A percentile compares a stretch with the other conserved stretches of the same genome.
These are phyloP conservation scores for Amaranthus palmeri DNA, from an alignment of 148 eudicot species.

Conservation along the genomic window DNA sequence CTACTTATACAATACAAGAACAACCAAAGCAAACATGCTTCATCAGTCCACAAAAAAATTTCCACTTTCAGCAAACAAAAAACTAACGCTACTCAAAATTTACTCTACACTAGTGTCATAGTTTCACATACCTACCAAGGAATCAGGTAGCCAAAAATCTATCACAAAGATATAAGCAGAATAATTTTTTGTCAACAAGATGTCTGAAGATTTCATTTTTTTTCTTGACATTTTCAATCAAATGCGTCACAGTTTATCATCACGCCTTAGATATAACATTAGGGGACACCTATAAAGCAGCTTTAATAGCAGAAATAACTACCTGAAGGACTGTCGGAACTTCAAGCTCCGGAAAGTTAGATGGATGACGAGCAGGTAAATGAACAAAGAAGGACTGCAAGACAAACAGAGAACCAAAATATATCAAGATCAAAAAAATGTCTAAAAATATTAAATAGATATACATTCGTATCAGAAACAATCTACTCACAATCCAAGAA, in stretches of 20 bases:
- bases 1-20: background rate
- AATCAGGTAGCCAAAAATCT: background rate
- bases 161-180: background rate
- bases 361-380: slow-evolving; percentile 82
- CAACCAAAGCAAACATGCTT: background rate
- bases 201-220: background rate
- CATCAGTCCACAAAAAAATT: background rate
- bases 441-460: background rate
- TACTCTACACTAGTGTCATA: background rate
- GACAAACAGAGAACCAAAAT: slow-evolving; percentile 12
- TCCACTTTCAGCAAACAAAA: background rate
- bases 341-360: slow-evolving; percentile 89
- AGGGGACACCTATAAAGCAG: slow-evolving; percentile 1
- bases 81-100: background rate
- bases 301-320: slow-evolving; percentile 2
- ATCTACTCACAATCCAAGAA: background rate
- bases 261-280: background rate
- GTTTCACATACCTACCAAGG: background rate
- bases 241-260: background rate
- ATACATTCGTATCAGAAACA: background rate
- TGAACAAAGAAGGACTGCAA: slow-evolving; percentile 88
- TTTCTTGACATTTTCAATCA: background rate
- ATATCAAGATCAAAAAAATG: slow-evolving; percentile 4
- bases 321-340: slow-evolving; percentile 96
- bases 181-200: slow-evolving; percentile 1